Conservation (phyloP, 768 basidiomycete genomes). For the Lactifluus hygrophoroides region DNA sequence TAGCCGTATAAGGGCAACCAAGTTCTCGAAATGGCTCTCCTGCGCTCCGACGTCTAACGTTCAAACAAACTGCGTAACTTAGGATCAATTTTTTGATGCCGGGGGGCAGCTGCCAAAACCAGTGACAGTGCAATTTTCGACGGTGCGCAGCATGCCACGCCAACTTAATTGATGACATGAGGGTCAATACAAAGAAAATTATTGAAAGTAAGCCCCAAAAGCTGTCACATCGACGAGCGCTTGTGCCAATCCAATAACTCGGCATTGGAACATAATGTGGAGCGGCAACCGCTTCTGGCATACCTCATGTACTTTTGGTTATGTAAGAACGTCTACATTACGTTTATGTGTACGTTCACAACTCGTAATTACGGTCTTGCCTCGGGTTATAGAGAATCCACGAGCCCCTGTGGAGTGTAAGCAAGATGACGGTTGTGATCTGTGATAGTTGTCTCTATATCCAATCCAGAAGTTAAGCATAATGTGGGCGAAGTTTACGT, state of each 20-base stretch:
- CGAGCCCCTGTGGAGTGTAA: neutral
- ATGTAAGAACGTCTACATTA: neutral
- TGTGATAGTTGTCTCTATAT: neutral
- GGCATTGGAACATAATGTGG: neutral
- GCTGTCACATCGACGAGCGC: neutral
- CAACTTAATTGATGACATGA: neutral
- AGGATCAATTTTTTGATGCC: neutral
- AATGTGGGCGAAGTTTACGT: no score
- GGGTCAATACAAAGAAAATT: neutral
- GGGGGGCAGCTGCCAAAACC: neutral
- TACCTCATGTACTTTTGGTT: neutral
- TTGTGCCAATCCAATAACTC: neutral
- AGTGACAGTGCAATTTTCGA: neutral
- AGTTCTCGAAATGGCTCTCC: neutral
- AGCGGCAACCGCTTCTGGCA: neutral
- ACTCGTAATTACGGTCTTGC: neutral
- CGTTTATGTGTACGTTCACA: neutral
- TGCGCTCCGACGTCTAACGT: neutral
- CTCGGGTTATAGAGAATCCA: neutral
- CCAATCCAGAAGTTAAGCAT: neutral
- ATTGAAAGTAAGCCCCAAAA: neutral
- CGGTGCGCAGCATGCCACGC: neutral
- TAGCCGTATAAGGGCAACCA: neutral
- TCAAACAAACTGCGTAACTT: neutral
- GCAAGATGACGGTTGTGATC: neutral